Conservation (phyloP, 164 flowering plant genomes). For the Kingdonia uniflora region DNA sequence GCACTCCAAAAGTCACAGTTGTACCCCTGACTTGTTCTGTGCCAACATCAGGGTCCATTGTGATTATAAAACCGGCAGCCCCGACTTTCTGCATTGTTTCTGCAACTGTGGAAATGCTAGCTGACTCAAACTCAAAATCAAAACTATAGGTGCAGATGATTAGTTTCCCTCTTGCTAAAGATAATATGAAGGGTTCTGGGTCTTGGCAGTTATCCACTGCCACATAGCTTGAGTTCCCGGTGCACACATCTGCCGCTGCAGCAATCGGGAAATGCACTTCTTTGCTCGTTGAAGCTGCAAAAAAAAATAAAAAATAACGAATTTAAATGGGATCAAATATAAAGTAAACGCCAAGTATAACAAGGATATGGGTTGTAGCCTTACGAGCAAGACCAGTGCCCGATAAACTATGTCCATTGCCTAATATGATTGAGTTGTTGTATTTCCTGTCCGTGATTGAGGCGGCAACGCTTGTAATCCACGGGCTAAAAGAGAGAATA, state of each 20-base stretch:
- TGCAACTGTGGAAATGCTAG: conserved; percentile 37
- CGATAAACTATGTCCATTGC: conserved; percentile 31
- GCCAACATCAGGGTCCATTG: conserved; percentile 38
- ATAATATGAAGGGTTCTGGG: conserved; percentile 29
- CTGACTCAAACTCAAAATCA: conserved; percentile 34
- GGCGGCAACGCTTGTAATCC: conserved; percentile 58
- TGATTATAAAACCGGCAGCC: conserved; percentile 54
- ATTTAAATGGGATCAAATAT: not conserved
- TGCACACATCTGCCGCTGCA: conserved; percentile 44
- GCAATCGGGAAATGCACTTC: conserved; percentile 24
- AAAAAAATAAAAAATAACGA: not conserved
- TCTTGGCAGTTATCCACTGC: conserved; percentile 36
- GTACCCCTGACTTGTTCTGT: conserved; percentile 33
- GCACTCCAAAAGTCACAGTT: conserved; percentile 32
- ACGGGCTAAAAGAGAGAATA: conserved; percentile 56
- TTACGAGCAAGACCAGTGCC: conserved; percentile 51
- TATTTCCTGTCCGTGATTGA: conserved; percentile 42
- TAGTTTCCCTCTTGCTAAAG: conserved; percentile 30
- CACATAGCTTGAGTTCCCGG: conserved; percentile 16
- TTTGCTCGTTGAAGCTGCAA: conserved; percentile 41
- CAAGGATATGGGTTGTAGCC: not conserved
- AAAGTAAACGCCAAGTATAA: not conserved
- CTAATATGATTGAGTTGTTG: conserved; percentile 26
- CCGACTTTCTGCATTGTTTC: conserved; percentile 35
- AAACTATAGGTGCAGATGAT: conserved; percentile 42